phyloP scores from a whole-genome alignment of 2,329 filamentous ascomycete genomes.

The Xylaria sp. region DNA sequence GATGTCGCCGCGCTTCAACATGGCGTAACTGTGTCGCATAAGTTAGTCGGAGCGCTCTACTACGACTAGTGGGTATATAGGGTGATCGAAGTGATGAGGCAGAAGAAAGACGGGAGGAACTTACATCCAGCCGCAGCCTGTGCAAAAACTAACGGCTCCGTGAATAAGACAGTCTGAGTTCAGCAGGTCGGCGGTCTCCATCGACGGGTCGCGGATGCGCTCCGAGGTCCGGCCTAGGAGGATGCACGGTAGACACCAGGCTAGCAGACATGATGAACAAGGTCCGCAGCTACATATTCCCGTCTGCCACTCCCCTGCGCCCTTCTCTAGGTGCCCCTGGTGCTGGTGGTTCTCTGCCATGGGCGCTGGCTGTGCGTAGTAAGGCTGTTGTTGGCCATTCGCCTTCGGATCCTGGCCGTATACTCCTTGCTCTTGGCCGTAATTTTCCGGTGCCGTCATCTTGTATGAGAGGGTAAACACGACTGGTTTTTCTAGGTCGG shows the following conservation, averaged over 20 bases:
- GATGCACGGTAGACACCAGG: slow-evolving; percentile 50
- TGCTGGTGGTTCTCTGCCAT: slow-evolving; percentile 27
- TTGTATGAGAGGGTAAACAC: neutral
- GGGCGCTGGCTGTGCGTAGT: slow-evolving; percentile 27
- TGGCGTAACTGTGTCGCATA: slow-evolving; percentile 53
- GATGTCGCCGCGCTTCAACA: slow-evolving; percentile 58
- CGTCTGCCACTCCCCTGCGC: slow-evolving; percentile 48
- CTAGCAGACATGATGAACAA: slow-evolving; percentile 46
- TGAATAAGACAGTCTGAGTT: slow-evolving; percentile 50
- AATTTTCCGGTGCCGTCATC: slow-evolving; percentile 28
- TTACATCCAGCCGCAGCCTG: slow-evolving; percentile 50
- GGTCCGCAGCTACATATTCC: slow-evolving; percentile 48
- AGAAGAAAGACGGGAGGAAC: slow-evolving; percentile 25
- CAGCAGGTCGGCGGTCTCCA: slow-evolving; percentile 46
- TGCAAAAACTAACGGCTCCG: slow-evolving; percentile 43
- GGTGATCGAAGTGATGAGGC: neutral
- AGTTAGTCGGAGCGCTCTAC: neutral
- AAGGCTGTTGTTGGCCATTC: slow-evolving; percentile 25
- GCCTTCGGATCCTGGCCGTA: slow-evolving; percentile 18
- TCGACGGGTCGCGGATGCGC: slow-evolving; percentile 48
- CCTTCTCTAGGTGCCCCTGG: slow-evolving; percentile 37
- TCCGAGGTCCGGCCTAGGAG: slow-evolving; percentile 49
- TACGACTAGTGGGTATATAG: neutral
- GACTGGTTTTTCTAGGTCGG: neutral
- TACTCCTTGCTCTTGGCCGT: slow-evolving; percentile 21